Percentiles rank a stretch among this genome's conserved stretches.
Conservation (phyloP, 2,329 filamentous ascomycete genomes). For the Xylariaceae sp. region DNA sequence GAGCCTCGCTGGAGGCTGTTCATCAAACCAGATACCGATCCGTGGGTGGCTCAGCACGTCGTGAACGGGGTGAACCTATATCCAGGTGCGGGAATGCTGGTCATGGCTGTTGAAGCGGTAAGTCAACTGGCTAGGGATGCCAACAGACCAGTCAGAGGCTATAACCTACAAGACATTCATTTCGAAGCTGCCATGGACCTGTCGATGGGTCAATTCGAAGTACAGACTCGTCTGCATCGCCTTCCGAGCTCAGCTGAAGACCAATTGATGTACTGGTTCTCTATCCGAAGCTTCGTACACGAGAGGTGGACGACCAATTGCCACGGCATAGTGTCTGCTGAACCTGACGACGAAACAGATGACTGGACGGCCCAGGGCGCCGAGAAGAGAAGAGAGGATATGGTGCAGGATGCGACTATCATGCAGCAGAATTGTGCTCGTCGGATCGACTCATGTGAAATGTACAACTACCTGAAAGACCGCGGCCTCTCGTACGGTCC, state of each 20-base stretch:
- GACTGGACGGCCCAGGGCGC: neutral
- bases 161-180: constrained; percentile 6
- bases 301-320: constrained; percentile 7
- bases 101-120: constrained; percentile 31
- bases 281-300: neutral
- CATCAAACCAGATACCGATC: constrained; percentile 34
- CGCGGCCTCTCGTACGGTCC: constrained; percentile 8
- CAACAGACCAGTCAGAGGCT: neutral
- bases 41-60: constrained; percentile 43
- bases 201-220: constrained; percentile 3
- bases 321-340: constrained; percentile 6
- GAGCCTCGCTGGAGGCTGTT: constrained; percentile 39
- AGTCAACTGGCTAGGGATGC: constrained; percentile 4
- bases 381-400: neutral
- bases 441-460: neutral
- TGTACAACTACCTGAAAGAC: constrained; percentile 8
- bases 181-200: constrained; percentile 10
- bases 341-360: neutral
- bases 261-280: constrained; percentile 6
- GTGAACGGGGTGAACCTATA: constrained; percentile 29
- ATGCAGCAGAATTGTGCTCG: neutral
- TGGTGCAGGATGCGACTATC: neutral
- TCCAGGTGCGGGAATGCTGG: constrained; percentile 29
- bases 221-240: constrained; percentile 10
- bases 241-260: neutral